Evolutionary conservation across 768 basidiomycete species (phyloP), one percentile per base, ranked within the genome.

Genomic region (Boletus fagicola): DNA sequence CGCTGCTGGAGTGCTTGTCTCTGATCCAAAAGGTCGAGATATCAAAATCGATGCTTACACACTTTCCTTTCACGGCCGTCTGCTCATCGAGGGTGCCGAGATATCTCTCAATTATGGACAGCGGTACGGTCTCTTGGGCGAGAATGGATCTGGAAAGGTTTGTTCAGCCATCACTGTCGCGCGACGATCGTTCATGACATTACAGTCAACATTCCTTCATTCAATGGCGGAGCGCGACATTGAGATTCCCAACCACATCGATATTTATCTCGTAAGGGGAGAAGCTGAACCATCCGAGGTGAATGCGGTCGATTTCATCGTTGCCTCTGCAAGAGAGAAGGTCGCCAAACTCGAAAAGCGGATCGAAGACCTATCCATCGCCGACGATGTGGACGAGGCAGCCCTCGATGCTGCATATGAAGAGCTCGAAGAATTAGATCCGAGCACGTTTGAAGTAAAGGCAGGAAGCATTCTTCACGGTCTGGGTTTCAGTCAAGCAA

Each of bases 81-180:
- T 96, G 30, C 80, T 91, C 59, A 80, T 91, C 55, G 85, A 87
- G 57, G 69, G 69, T 46, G 79, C 80, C 5, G 84, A 88, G 72
- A 81, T 93, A 49, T 75, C 88, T 4, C 85, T 93, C 60, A 93
- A 93, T 71, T 93, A 94, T 64, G 93, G 93, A 0, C 91, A 95
- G 69, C 78, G 92, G 62, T 99, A 99, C 68, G 97, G 97, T 73
- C 80, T 99, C 33, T 79, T 99, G 43, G 96, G 96, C 38, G 94
- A 98, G 73, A 98, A 99, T 70, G 96, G 96, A 33, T 95, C 92
- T n/a, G 96, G 96, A 77, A 99, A 99, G 86, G 94, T 94, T 60
- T 53, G 77, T 66, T 54, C 44, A 48, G 66, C 65, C 38, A 24
- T 38, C 52, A 0, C 54, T 48, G 8, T 53, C 54, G 49, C 43